Base-by-base conservation (phyloP, 805 yeast genomes). In the Nakazawaea siamensis region DNA sequence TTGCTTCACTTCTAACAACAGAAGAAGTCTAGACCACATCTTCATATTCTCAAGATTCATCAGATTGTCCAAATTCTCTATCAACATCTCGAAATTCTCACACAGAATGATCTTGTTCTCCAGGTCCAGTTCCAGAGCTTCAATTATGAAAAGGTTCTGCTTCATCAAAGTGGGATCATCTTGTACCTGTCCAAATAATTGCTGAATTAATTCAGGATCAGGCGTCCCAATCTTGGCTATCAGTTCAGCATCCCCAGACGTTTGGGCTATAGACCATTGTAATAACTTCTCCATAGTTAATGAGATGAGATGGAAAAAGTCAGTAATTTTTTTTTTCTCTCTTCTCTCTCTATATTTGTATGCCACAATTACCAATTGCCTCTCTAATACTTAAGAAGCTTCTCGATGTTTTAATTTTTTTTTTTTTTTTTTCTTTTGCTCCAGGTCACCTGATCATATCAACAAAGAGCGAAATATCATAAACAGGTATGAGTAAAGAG, bases 31-130 rank as follows among this genome's bases (percentile, higher is more conserved):
- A 16, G 68, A 74, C 98, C 97, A 92, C 43, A 87, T 67, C 44
- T 76, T 73, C 64, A 88, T 52, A 47, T 80, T 82, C 44, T 83
- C 90, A 45, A 90, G 78, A 49, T 86, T 86, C 58, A 90, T 88
- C 17, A 97, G 97, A 55, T 92, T 92, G 56, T 92, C 97, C 41
- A 90, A 58, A 49, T 87, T 87, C 52, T 90, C 97, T 32, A 92
- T 80, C 34, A 90, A 64, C 90, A 88, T 86, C 54, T 90, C 96
- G 49, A 90, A 81, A 54, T 86, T 85, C 44, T 90, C 97, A 41
- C 87, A 70, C 0, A 97, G 95, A 7, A 73, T 70, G 34, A 79
- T 64, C 47, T 80, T 81, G 46, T 68, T 68, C 27, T 81, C 90
- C 16, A 71, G 46, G 6, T 70, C 70, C 3, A 76, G 74, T 31